Percentiles rank a stretch among this genome's conserved stretches.
Evolutionary conservation across 768 basidiomycete genomes (phyloP).

Genomic region (Russula olivacea): DNA sequence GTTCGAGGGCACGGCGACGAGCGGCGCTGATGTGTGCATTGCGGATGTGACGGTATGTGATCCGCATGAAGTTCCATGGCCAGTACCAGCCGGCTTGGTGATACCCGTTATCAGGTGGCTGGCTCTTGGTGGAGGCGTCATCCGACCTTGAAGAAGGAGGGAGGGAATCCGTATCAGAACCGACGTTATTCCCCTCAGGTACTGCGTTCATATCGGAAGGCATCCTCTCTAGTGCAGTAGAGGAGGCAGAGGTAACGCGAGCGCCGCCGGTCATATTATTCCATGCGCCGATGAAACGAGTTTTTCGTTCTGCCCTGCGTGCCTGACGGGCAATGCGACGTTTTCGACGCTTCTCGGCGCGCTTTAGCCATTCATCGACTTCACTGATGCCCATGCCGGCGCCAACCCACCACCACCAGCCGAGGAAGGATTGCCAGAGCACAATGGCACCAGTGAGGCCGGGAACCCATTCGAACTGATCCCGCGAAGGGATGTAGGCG

Average conservation of each 20-base stretch:
- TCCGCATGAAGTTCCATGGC: constrained; percentile 35
- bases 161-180: constrained; percentile 34
- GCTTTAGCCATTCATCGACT: constrained; percentile 53
- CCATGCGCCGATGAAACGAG: constrained; percentile 53
- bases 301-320: constrained; percentile 43
- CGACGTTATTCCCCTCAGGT: constrained; percentile 20
- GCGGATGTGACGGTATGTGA: constrained; percentile 55
- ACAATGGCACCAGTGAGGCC: constrained; percentile 86
- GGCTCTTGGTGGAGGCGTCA: not conserved
- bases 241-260: not conserved
- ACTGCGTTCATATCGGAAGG: not conserved
- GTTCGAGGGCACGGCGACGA: constrained; percentile 63
- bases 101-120: not conserved
- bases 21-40: constrained; percentile 69
- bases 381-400: constrained; percentile 75
- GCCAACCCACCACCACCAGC: constrained; percentile 99
- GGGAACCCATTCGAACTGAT: constrained; percentile 89
- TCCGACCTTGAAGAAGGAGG: not conserved
- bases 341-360: constrained; percentile 49
- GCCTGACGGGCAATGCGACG: constrained; percentile 45
- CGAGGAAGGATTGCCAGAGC: constrained; percentile 94
- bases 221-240: not conserved
- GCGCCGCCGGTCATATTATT: constrained; percentile 43
- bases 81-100: not conserved
- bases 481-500: constrained; percentile 73